A percentile compares a stretch with the other conserved stretches of the same genome.
Conservation (phyloP, 2,329 filamentous ascomycete species). For the Fusarium setosum region DNA sequence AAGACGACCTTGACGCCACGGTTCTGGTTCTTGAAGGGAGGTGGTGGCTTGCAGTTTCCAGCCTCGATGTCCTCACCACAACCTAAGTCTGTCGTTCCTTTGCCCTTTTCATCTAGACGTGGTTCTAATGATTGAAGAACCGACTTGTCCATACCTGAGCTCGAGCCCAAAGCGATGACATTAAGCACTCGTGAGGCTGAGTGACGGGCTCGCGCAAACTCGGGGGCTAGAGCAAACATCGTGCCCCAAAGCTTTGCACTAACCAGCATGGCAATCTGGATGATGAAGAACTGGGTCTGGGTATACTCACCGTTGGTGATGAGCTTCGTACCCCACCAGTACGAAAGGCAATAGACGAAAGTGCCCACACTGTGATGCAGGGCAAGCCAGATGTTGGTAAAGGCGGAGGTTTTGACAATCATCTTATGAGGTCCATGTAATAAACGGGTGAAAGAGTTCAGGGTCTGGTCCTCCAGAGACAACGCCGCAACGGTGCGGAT, state of each 20-base stretch:
- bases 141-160: slow-evolving; percentile 29
- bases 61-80: slow-evolving; percentile 53
- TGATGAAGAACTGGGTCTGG: slow-evolving; percentile 77
- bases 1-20: slow-evolving; percentile 62
- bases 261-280: slow-evolving; percentile 76
- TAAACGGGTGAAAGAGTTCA: no score
- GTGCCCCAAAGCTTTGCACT: slow-evolving; percentile 79
- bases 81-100: no score
- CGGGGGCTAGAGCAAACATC: slow-evolving; percentile 79
- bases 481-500: slow-evolving; percentile 45
- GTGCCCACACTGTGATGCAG: slow-evolving; percentile 70
- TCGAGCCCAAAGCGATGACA: slow-evolving; percentile 57
- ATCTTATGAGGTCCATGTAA: slow-evolving; percentile 65
- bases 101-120: no score
- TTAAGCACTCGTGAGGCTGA: slow-evolving; percentile 69
- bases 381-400: slow-evolving; percentile 69
- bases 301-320: slow-evolving; percentile 73
- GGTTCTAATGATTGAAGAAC: no score
- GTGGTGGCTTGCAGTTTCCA: slow-evolving; percentile 34
- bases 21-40: slow-evolving; percentile 22
- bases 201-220: slow-evolving; percentile 73
- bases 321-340: slow-evolving; percentile 82
- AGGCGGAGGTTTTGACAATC: slow-evolving; percentile 59
- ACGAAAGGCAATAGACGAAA: slow-evolving; percentile 78
- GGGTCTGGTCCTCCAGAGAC: slow-evolving; percentile 63